Evolutionary conservation across 371 early-diverging fungal genomes (phyloP).

Genomic region (Mortierella sp.): DNA sequence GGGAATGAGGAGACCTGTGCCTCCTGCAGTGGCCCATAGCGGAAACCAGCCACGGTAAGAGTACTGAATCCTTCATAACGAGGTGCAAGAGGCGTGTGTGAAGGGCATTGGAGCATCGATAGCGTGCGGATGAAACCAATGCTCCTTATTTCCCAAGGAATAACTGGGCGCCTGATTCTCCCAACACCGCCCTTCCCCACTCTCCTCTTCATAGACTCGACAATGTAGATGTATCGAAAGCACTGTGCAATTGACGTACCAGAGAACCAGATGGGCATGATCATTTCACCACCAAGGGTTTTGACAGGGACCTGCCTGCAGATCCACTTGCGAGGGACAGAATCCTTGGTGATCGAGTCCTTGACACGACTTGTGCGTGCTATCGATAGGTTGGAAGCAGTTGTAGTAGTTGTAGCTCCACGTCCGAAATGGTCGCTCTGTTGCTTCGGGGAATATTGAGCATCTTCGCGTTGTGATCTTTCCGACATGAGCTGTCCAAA

Average conservation of each 20-base stretch:
- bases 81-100: too few species aligned
- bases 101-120: too few species aligned
- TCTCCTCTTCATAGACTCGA: not conserved
- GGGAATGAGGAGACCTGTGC: not conserved
- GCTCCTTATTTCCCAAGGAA: slow-evolving; percentile 7
- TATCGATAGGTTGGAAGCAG: slow-evolving; percentile 3
- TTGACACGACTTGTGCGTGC: slow-evolving; percentile 25
- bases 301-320: slow-evolving; percentile 42
- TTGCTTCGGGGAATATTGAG: not conserved
- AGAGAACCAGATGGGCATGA: slow-evolving; percentile 49
- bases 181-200: too few species aligned
- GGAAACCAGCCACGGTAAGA: too few species aligned
- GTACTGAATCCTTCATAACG: too few species aligned
- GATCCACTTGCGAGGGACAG: slow-evolving; percentile 49
- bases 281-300: slow-evolving; percentile 51
- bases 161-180: not conserved
- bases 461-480: too few species aligned
- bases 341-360: slow-evolving; percentile 41
- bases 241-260: slow-evolving; percentile 17
- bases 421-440: not conserved
- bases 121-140: slow-evolving; percentile 13
- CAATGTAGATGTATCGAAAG: not conserved
- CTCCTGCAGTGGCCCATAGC: too few species aligned
- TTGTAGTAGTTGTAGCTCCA: not conserved
- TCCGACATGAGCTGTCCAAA: not conserved